Percentiles rank a stretch among this genome's conserved stretches.
Conservation (phyloP, 371 early-diverging fungal species). For the Mucor circinelloides region DNA sequence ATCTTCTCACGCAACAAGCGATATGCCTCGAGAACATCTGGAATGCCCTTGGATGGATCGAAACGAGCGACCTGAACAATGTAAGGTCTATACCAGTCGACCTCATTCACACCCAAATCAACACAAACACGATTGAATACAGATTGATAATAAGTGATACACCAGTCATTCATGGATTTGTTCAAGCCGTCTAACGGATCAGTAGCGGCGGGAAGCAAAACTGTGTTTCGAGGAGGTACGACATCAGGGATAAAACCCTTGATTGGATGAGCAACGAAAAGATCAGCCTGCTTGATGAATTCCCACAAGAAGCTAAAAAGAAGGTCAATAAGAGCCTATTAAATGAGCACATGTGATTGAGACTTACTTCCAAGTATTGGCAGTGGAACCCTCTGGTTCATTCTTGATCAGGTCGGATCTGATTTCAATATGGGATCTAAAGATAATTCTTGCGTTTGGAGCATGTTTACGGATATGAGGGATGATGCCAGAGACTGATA, state of each 20-base stretch:
- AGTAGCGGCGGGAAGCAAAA: conserved; percentile 77
- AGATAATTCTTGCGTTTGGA: conserved; percentile 73
- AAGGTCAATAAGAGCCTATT: not conserved
- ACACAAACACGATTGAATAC: conserved; percentile 78
- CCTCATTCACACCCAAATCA: conserved; percentile 70
- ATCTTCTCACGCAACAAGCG: conserved; percentile 62
- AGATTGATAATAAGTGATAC: conserved; percentile 68
- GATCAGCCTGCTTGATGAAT: conserved; percentile 72
- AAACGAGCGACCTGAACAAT: conserved; percentile 88
- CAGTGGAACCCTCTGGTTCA: conserved; percentile 58
- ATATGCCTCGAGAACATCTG: conserved; percentile 78
- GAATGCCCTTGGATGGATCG: conserved; percentile 92
- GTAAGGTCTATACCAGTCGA: conserved; percentile 70
- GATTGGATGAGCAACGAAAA: conserved; percentile 83
- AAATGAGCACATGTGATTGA: not conserved
- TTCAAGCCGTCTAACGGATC: conserved; percentile 80
- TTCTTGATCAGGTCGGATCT: conserved; percentile 70
- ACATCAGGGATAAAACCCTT: conserved; percentile 70
- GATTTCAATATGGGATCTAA: conserved; percentile 88
- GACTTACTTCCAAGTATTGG: conserved; percentile 63
- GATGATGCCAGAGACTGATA: conserved; percentile 70
- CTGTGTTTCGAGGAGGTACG: conserved; percentile 66
- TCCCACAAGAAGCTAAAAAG: conserved; percentile 66
- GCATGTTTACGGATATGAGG: conserved; percentile 73
- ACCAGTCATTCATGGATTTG: conserved; percentile 56